Evolutionary conservation across 78 protist species (phyloP).

Genomic region (Planoprotostelium fungivorum): DNA sequence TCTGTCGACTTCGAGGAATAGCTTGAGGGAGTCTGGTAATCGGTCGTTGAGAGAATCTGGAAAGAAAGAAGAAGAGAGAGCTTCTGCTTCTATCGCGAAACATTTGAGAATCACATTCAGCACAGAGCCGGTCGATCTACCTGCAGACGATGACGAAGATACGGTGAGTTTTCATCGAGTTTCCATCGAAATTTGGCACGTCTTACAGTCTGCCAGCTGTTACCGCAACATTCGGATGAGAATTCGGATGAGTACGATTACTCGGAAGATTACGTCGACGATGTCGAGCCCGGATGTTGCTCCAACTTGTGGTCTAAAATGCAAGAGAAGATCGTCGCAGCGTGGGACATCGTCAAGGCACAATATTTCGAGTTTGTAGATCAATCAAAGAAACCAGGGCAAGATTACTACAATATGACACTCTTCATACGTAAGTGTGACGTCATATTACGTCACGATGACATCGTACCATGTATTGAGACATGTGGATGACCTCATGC

Average conservation of each 20-base stretch:
- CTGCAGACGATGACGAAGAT: too few relatives aligned
- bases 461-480: neutral
- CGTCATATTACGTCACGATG: neutral
- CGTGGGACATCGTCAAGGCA: neutral
- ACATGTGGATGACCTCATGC: neutral
- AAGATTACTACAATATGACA: neutral
- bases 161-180: too few relatives aligned
- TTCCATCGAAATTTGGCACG: too few relatives aligned
- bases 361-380: neutral
- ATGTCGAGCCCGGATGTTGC: neutral
- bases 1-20: too few relatives aligned
- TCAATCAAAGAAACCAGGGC: neutral
- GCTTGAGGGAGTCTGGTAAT: too few relatives aligned
- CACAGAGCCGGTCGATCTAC: too few relatives aligned
- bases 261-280: neutral
- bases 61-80: too few relatives aligned
- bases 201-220: too few relatives aligned
- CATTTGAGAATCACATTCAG: too few relatives aligned
- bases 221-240: too few relatives aligned
- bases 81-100: too few relatives aligned
- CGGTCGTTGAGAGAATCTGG: too few relatives aligned
- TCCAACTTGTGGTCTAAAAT: neutral
- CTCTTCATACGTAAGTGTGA: neutral
- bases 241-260: neutral
- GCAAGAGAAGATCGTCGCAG: neutral